Percentiles rank a stretch among this genome's conserved stretches.
These are phyloP conservation scores for Talaromyces sp. DNA, from an alignment of 2,329 filamentous ascomycete species.

Conservation along the genomic window DNA sequence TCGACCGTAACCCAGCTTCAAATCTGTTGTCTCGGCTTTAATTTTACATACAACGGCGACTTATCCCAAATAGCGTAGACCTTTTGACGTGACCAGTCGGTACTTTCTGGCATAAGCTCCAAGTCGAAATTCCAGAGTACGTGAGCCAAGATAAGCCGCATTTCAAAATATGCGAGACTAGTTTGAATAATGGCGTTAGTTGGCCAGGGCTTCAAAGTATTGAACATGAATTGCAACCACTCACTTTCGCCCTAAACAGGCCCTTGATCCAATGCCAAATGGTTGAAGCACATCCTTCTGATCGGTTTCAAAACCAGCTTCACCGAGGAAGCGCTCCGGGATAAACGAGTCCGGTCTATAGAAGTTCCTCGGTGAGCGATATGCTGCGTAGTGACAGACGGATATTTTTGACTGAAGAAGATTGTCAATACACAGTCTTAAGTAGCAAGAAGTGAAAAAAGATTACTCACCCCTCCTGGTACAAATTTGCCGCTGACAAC, in stretches of 20 bases:
- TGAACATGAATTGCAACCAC: neutral
- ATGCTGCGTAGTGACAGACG: neutral
- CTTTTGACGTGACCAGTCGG: neutral
- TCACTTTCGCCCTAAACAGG: neutral
- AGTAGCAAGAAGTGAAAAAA: neutral
- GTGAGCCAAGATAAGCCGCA: neutral
- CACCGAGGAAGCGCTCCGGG: neutral
- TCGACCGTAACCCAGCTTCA: neutral
- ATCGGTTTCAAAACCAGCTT: neutral
- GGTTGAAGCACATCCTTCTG: neutral
- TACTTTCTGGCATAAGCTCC: neutral
- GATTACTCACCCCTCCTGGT: neutral
- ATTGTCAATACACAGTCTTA: neutral
- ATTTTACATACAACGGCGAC: neutral
- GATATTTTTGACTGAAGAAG: neutral
- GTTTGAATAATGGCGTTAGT: neutral
- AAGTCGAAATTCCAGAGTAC: neutral
- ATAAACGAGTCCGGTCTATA: neutral
- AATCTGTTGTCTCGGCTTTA: neutral
- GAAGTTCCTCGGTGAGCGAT: neutral
- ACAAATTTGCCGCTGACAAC: constrained; percentile 11
- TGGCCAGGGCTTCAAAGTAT: neutral
- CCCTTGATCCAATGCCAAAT: neutral
- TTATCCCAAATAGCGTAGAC: neutral
- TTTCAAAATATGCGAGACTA: neutral